Percentiles rank a stretch among this genome's conserved stretches.
Conservation (phyloP, 257 asterid genomes). For the Apocynum venetum region DNA sequence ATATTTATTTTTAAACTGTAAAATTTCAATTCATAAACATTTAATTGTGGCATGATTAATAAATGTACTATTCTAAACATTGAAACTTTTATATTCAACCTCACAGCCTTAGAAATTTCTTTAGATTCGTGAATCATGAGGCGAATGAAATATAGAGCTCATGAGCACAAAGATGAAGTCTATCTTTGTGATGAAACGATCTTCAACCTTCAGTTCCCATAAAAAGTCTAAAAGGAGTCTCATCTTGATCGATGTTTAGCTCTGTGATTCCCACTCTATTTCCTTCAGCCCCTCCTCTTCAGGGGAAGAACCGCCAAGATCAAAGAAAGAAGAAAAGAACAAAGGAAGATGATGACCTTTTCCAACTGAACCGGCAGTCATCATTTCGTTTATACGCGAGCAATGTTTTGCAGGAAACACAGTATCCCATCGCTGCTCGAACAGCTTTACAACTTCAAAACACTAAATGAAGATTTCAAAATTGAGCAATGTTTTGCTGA, state of each 20-base stretch:
- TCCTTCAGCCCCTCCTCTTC: neutral
- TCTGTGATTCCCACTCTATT: neutral
- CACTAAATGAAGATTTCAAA: neutral
- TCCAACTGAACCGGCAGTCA: neutral
- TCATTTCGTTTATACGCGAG: neutral
- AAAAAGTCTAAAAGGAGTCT: neutral
- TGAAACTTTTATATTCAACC: no score
- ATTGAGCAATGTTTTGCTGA: neutral
- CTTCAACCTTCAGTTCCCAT: neutral
- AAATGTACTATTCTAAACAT: no score
- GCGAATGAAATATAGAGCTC: neutral
- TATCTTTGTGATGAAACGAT: neutral
- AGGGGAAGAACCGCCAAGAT: neutral
- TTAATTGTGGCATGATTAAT: no score
- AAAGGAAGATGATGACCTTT: neutral
- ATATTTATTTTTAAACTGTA: no score
- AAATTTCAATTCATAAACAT: no score
- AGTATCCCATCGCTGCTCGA: no score
- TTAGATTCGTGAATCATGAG: neutral
- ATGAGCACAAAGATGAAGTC: neutral
- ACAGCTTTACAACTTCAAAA: neutral
- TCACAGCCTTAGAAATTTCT: neutral
- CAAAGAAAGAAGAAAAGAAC: neutral
- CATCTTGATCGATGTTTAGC: neutral
- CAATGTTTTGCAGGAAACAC: neutral